phyloP scores from a whole-genome alignment of 2,329 filamentous ascomycete species.

The Lachnellula occidentalis region DNA sequence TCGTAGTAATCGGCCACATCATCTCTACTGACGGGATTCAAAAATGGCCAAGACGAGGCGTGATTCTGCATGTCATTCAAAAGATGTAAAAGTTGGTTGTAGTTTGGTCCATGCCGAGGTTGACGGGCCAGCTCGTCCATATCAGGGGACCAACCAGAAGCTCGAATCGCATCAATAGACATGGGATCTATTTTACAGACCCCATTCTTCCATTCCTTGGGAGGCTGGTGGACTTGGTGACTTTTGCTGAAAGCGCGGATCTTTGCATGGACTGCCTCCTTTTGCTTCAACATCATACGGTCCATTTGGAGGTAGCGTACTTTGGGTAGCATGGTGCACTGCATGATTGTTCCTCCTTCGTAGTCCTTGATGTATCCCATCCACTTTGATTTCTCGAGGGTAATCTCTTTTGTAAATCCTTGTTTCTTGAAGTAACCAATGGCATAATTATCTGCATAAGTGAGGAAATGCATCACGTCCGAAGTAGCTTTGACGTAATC shows the following conservation, averaged over 20 bases:
- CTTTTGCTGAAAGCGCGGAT: conserved; percentile 86
- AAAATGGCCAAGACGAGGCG: conserved; percentile 88
- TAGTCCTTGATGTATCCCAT: conserved; percentile 99
- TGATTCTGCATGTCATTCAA: conserved; percentile 96
- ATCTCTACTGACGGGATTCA: conserved; percentile 87
- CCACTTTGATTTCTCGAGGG: conserved; percentile 82
- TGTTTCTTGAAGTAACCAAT: conserved; percentile 99
- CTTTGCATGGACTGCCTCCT: conserved; percentile 90
- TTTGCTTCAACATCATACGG: conserved; percentile 94
- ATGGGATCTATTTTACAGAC: conserved; percentile 75
- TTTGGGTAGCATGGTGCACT: conserved; percentile 93
- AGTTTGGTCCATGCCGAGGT: conserved; percentile 92
- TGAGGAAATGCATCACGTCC: conserved; percentile 96
- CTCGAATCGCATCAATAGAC: conserved; percentile 80
- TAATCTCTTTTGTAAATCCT: conserved; percentile 98
- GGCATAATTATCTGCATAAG: conserved; percentile 97
- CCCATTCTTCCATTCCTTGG: conserved; percentile 77
- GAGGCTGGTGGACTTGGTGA: conserved; percentile 80
- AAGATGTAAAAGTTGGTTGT: conserved; percentile 86
- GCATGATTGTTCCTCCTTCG: conserved; percentile 98
- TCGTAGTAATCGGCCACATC: conserved; percentile 99
- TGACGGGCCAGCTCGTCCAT: conserved; percentile 97
- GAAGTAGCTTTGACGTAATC: conserved; percentile 97
- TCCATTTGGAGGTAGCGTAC: conserved; percentile 91
- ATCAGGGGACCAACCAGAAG: conserved; percentile 89